Base-by-base conservation (phyloP, 257 asterid species). In the Solanum acaule region DNA sequence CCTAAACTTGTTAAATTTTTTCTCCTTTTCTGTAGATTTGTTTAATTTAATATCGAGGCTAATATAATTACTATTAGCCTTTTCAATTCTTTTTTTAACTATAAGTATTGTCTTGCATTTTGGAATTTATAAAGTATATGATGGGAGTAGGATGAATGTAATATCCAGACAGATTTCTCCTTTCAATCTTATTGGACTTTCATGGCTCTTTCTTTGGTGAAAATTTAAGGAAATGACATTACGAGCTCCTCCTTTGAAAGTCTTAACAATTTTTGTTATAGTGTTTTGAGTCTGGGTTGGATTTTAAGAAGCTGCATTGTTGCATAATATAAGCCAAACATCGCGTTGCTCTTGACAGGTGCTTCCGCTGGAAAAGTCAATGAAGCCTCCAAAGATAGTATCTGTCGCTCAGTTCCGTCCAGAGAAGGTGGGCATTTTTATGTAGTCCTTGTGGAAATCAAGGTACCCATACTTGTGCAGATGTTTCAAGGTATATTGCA, bases 391-490 rank as follows among this genome's bases (percentile, higher is more conserved):
- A 9, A 97, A 93, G 91, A 93, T 97, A 46, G 94, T 97, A 84
- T 96, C 98, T 22, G 98, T 97, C 90, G 96, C 99, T 91, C 99
- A 96, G 86, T 97, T 97, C 91, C 99, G 98, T 91, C 98, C 99
- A 75, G 98, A 97, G 95, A 97, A 97, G 98, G 99, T 96, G 95
- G 91, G 95, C 90, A 90, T 93, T 93, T 92, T 89, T 84, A 52
- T 89, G 68, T 90, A 86, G 88, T 78, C 70, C 49, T 88, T 88
- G 79, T 91, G 37, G 90, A 89, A 81, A 89, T 88, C 90, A 93
- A 92, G 94, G 94, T 93, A 93, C 89, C 82, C 91, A 88, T 90
- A 83, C 79, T 88, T 86, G 71, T 38, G 88, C 77, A 65, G 81
- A 15, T 29, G 52, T 20, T 63, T 86, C 16, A 73, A 49, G 82